A percentile compares a stretch with the other conserved stretches of the same genome.
phyloP scores from a whole-genome alignment of 2,329 filamentous ascomycete genomes.

The Metarhizium rileyi region DNA sequence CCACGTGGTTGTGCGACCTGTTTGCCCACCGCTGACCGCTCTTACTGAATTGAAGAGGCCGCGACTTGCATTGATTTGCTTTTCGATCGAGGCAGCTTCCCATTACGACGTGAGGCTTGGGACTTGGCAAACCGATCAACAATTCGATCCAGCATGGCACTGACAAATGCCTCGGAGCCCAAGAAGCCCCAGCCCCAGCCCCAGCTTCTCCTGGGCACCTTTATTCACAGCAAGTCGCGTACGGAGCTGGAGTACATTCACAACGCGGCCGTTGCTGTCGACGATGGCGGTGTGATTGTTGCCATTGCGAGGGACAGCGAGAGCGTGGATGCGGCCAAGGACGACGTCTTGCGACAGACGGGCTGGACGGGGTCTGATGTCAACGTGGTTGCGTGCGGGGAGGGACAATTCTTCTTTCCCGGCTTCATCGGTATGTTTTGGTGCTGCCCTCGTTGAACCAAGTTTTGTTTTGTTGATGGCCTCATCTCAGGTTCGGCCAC shows the following conservation, averaged over 20 bases:
- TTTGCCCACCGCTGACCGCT: not conserved
- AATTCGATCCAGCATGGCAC: too few relatives aligned
- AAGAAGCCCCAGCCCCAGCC: conserved; percentile 35
- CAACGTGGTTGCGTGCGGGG: conserved; percentile 24
- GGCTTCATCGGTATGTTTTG: conserved; percentile 60
- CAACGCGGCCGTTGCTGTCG: conserved; percentile 40
- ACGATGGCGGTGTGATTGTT: conserved; percentile 38
- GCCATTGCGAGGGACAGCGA: conserved; percentile 31
- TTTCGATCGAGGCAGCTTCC: too few relatives aligned
- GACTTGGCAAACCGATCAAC: too few relatives aligned
- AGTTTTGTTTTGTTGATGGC: too few relatives aligned
- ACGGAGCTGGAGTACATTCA: conserved; percentile 42
- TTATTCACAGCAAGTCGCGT: conserved; percentile 41
- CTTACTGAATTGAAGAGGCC: not conserved
- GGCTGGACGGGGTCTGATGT: conserved; percentile 35
- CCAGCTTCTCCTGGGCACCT: conserved; percentile 44
- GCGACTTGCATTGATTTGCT: not conserved
- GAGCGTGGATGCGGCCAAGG: conserved; percentile 19
- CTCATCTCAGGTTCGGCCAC: not conserved
- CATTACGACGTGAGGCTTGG: too few relatives aligned
- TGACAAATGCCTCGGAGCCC: conserved; percentile 8
- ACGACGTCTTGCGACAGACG: conserved; percentile 28
- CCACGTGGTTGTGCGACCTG: not conserved
- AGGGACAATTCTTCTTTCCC: conserved; percentile 69
- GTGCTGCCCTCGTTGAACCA: too few relatives aligned